A percentile compares a stretch with the other conserved stretches of the same genome.
phyloP scores from a whole-genome alignment of 2,329 filamentous ascomycete genomes.

The Blastomyces gilchristii region DNA sequence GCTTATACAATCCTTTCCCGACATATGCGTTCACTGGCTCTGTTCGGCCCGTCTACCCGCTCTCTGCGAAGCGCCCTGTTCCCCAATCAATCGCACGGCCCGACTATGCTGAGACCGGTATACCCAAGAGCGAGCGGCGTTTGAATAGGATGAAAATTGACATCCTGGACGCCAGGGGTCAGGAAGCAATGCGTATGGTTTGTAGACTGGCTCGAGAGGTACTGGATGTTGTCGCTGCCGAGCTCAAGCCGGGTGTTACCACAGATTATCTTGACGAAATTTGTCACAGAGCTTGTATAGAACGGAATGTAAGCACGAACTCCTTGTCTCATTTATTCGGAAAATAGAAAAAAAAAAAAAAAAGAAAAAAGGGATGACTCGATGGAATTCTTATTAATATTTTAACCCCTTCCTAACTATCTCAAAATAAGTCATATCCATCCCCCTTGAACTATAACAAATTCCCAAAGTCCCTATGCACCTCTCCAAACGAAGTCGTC shows the following conservation, averaged over 20 bases:
- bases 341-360: neutral
- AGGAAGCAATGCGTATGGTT: slow-evolving; percentile 79
- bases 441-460: slow-evolving; percentile 84
- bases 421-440: slow-evolving; percentile 63
- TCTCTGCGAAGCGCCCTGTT: slow-evolving; percentile 58
- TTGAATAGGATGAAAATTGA: slow-evolving; percentile 65
- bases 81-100: slow-evolving; percentile 68
- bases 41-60: slow-evolving; percentile 70
- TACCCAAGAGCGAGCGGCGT: slow-evolving; percentile 47
- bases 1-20: slow-evolving; percentile 27
- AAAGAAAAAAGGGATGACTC: neutral
- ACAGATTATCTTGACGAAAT: slow-evolving; percentile 85
- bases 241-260: slow-evolving; percentile 69
- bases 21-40: slow-evolving; percentile 56
- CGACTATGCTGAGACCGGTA: slow-evolving; percentile 72
- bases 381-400: neutral
- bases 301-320: slow-evolving; percentile 59
- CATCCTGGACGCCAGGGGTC: slow-evolving; percentile 61
- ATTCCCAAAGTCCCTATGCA: slow-evolving; percentile 93
- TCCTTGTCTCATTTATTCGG: neutral
- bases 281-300: slow-evolving; percentile 80
- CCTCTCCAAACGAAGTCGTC: slow-evolving; percentile 85
- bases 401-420: neutral
- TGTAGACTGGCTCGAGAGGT: slow-evolving; percentile 75
- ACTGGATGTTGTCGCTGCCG: slow-evolving; percentile 73